Conservation (phyloP, 2,329 filamentous ascomycete species). For the Tolypocladium pustulatum region DNA sequence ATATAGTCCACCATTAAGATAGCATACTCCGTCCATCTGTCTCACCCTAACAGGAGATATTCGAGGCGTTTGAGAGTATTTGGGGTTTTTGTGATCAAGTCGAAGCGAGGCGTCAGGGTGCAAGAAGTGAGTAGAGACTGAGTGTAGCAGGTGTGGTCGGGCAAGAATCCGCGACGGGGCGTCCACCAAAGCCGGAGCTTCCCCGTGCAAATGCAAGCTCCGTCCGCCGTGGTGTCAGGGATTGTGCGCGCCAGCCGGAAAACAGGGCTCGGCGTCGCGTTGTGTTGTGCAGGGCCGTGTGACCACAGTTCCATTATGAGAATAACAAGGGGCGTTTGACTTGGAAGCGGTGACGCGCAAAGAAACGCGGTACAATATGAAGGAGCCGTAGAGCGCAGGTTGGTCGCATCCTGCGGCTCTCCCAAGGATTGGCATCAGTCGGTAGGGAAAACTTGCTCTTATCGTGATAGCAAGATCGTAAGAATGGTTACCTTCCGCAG, state of each 20-base stretch:
- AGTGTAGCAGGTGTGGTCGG: conserved; percentile 2
- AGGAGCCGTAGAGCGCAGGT: not conserved
- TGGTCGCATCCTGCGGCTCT: not conserved
- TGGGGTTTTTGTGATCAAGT: not conserved
- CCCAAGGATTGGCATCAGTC: not conserved
- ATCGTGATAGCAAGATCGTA: not conserved
- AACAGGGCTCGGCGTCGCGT: not conserved
- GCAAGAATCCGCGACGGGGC: not conserved
- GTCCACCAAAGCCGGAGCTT: not conserved
- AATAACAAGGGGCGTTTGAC: not conserved
- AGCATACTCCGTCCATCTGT: conserved; percentile 6
- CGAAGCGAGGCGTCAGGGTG: conserved; percentile 11
- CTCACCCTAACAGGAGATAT: not conserved
- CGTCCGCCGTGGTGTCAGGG: not conserved
- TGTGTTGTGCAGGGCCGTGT: conserved; percentile 1
- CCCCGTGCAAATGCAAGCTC: not conserved
- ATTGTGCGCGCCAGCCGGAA: not conserved
- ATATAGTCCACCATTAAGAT: conserved; percentile 9
- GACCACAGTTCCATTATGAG: conserved; percentile 1
- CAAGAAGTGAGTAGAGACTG: conserved; percentile 16
- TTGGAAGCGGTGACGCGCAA: not conserved
- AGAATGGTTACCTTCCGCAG: not conserved
- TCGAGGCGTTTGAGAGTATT: not conserved
- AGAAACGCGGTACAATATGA: not conserved
- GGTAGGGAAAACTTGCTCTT: not conserved